phyloP scores from a whole-genome alignment of 805 yeast genomes.

The Saccharomycopsis sp. region DNA sequence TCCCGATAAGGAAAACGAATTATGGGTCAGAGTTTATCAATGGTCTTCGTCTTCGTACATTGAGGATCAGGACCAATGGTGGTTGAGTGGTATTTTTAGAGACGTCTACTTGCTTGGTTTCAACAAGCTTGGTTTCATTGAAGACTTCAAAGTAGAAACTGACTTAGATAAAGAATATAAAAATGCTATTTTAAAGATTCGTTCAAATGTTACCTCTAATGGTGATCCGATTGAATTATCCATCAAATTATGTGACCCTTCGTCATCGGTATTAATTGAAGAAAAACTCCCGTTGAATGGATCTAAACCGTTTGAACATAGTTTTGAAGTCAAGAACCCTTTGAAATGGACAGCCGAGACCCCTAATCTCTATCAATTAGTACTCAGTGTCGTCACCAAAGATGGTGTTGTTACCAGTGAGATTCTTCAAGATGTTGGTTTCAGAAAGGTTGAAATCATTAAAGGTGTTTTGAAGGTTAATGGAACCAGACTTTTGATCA shows the following conservation, averaged over 20 bases:
- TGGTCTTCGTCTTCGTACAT: background rate
- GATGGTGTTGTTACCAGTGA: background rate
- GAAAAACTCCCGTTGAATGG: background rate
- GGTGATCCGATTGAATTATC: background rate
- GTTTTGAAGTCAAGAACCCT: background rate
- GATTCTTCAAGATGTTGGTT: background rate
- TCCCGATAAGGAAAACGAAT: background rate
- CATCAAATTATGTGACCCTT: background rate
- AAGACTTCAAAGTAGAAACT: background rate
- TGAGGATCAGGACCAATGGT: background rate
- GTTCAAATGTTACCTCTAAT: background rate
- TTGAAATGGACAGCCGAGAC: background rate
- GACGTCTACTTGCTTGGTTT: background rate
- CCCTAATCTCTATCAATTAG: background rate
- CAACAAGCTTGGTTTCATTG: background rate
- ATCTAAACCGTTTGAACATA: background rate
- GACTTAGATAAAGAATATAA: background rate
- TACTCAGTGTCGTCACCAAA: background rate
- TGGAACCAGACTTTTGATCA: background rate
- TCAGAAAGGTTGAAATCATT: background rate
- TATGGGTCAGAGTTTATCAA: background rate
- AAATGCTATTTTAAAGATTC: background rate
- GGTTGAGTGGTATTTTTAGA: background rate
- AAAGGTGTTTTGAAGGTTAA: background rate
- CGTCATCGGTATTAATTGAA: background rate